A percentile compares a stretch with the other conserved stretches of the same genome.
Evolutionary conservation across 2,329 filamentous ascomycete species (phyloP).

Genomic region (Arthrobotrys pseudoclavata): DNA sequence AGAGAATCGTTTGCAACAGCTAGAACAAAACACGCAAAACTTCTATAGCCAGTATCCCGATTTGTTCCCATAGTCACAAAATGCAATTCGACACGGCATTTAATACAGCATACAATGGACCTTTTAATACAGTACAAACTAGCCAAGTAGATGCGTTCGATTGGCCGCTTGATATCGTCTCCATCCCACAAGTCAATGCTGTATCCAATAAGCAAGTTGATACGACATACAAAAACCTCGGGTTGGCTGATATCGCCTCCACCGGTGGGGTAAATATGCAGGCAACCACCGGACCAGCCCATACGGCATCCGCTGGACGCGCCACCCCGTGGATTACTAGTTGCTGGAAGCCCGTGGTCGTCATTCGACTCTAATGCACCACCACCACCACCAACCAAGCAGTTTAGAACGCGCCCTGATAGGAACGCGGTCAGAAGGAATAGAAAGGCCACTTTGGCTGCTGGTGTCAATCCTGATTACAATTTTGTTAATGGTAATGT

Average conservation of each 20-base stretch:
- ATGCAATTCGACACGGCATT: not conserved
- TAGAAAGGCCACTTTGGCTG: not conserved
- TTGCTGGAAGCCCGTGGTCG: not conserved
- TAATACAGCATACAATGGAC: not conserved
- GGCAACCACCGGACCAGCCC: not conserved
- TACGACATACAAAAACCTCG: not conserved
- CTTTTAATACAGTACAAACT: not conserved
- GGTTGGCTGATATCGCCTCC: not conserved
- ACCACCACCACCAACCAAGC: not conserved
- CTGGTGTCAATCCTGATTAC: not conserved
- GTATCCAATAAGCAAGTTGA: not conserved
- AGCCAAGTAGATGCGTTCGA: not conserved
- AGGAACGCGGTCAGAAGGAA: not conserved
- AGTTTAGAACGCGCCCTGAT: not conserved
- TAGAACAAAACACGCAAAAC: not conserved
- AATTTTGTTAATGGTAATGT: too few species aligned
- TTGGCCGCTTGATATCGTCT: not conserved
- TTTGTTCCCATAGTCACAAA: not conserved
- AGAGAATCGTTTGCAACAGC: not conserved
- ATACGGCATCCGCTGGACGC: not conserved
- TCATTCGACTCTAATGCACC: constrained; percentile 1
- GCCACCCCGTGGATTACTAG: not conserved
- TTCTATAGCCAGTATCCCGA: not conserved
- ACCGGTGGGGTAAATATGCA: not conserved
- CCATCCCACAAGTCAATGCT: not conserved